Base-by-base conservation (phyloP, 768 basidiomycete species). In the Sporobolomyces roseus region DNA sequence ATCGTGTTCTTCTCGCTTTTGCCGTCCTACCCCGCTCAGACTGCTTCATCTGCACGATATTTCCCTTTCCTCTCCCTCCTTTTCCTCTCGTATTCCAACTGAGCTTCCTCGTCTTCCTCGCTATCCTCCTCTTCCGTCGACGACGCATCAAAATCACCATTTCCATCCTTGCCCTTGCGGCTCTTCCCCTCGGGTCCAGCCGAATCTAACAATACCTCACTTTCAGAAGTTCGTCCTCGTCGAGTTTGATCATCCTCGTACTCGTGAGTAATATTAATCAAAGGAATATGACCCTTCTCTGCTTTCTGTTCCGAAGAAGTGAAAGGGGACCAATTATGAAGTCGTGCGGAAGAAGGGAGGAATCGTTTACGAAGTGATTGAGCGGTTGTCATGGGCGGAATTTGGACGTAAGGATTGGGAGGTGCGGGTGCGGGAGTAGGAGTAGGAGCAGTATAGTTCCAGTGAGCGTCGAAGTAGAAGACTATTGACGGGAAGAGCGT, bases 81-180 rank as follows among this genome's bases (percentile, higher is more conserved):
- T n/a, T 58, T 23, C 23, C 51, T 3, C 65, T 66, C 65, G 32
- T 61, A 66, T 32, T 66, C 65, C 30, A 32, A 9, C 52, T 61
- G 65, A 50, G 21, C 58, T 33, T 60, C 65, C 6, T 66, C 65
- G 4, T 60, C 65, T 38, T 2, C 25, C 7, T 32, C 49, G 13
- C 29, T 8, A 3, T 35, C 52, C n/a, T 27, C 36, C 33, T 56
- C 55, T 2, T 27, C 49, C 19, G 56, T 50, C 19, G 36, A 41
- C 36, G 54, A 60, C 9, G 49, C 27, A 6, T n/a, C 55, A 38
- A 51, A 56, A 6, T 65, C 63, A 16, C 58, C 27, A 25, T 33
- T 51, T 7, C 25, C 32, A 4, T 3, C 32, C 29, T 46, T n/a
- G 19, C 29, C 8, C 12, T 17, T 33, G 14, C 46, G 10, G 58